Base-by-base conservation (phyloP, 352 stramenopile genomes). In the Phytophthora rubi region DNA sequence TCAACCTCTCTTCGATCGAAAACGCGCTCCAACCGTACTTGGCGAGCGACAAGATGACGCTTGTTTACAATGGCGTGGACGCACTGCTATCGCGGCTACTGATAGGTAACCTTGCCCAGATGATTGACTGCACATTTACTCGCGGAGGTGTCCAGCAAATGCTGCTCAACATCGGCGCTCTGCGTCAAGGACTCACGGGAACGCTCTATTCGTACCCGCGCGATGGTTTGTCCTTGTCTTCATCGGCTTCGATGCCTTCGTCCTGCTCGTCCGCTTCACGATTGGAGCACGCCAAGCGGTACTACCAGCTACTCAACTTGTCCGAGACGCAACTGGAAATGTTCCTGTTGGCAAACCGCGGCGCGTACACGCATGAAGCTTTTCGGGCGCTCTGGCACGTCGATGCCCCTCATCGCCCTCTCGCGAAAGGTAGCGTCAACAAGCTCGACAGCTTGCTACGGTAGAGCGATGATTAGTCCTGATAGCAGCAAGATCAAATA, bases 391-490 rank as follows among this genome's bases (percentile, higher is more conserved):
- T 94, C 8, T 95, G 86, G 86, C 77, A 86, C 15, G 76, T 95
- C 12, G 76, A 93, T 37, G 89, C 87, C 6, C 85, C 88, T 5
- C 87, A 93, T 37, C 88, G 88, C 15, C 77, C 88, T 48, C 73
- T 95, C 5, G 65, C 76, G 48, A 92, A 94, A 62, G 84, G 82
- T 15, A 94, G 86, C 67, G 68, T 93, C 26, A 93, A 95, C 62
- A 95, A 95, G 59, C 75, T 95, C 26, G 86, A 95, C 54, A 95
- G 86, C 63, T 70, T 95, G 9, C 57, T 95, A 51, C 84, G 84
- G 13, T 93, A 88, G 67, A 54, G 9, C 2, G 7, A 18, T 32
- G 37, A 45, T 12, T 13, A 39, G 8, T 13, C 33, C 6, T 39
- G 37, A 44, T 48, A 48, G 42, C 33, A 4, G 12, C 42, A 48